phyloP scores from a whole-genome alignment of 2,329 filamentous ascomycete species.

The Verticillium longisporum region DNA sequence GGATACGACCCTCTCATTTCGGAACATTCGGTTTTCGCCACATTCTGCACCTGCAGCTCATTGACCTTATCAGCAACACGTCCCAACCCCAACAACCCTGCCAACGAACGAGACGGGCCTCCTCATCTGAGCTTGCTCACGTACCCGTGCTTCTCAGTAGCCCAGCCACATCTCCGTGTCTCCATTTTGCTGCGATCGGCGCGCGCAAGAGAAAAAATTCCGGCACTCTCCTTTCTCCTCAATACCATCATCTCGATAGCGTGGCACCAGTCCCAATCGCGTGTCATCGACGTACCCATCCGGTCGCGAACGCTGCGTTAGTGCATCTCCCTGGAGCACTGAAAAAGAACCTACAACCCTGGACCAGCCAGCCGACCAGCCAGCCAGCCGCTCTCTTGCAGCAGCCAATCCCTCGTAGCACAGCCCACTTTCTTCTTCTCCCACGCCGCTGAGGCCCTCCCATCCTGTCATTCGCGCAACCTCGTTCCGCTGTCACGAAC shows the following conservation, averaged over 20 bases:
- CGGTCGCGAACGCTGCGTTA: not conserved
- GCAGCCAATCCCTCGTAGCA: not conserved
- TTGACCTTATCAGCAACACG: not conserved
- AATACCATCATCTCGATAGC: not conserved
- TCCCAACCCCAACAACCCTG: not conserved
- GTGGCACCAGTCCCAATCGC: not conserved
- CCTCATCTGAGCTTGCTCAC: not conserved
- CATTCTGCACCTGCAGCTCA: not conserved
- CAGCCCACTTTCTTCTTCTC: not conserved
- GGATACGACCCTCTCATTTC: not conserved
- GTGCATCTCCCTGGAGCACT: not conserved
- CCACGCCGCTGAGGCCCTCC: not conserved
- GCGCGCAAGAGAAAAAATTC: not conserved
- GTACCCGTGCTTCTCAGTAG: not conserved
- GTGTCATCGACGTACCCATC: not conserved
- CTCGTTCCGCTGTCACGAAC: not conserved
- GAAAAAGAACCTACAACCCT: not conserved
- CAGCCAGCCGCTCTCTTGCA: not conserved
- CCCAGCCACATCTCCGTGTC: not conserved
- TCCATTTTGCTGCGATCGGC: not conserved
- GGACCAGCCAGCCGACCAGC: not conserved
- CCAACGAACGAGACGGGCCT: not conserved
- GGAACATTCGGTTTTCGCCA: not conserved
- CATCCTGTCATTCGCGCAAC: not conserved
- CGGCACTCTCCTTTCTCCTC: not conserved